Evolutionary conservation across 768 basidiomycete species (phyloP).

Genomic region (Butyriboletus loyo): DNA sequence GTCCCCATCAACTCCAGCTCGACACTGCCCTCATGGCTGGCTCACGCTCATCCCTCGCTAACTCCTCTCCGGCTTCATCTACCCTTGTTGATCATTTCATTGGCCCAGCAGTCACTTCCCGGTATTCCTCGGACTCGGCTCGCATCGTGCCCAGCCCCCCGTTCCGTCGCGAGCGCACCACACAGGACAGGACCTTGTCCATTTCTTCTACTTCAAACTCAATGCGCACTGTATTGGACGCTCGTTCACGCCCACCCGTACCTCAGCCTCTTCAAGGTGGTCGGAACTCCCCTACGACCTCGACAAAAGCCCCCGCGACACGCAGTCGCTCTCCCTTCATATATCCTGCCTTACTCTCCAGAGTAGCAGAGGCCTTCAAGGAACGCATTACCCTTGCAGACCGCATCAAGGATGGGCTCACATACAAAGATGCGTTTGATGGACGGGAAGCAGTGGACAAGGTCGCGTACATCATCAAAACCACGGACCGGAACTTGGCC

Average conservation of each 20-base stretch:
- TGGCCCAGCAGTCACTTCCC: conserved; percentile 26
- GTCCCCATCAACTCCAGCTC: conserved; percentile 55
- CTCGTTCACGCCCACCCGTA: conserved; percentile 35
- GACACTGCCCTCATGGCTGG: conserved; percentile 47
- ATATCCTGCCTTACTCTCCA: conserved; percentile 94
- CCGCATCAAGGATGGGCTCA: conserved; percentile 89
- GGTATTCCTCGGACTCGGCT: conserved; percentile 71
- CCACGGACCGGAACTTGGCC: conserved; percentile 94
- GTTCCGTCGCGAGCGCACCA: conserved; percentile 56
- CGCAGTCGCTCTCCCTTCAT: conserved; percentile 67
- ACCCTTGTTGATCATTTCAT: conserved; percentile 35
- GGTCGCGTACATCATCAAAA: conserved; percentile 97
- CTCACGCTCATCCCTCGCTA: conserved; percentile 41
- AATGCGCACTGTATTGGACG: conserved; percentile 44
- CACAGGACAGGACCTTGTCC: conserved; percentile 73
- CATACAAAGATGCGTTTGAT: conserved; percentile 95
- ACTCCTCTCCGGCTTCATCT: conserved; percentile 45
- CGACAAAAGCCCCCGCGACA: conserved; percentile 35
- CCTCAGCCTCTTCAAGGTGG: conserved; percentile 37
- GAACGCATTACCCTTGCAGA: conserved; percentile 75
- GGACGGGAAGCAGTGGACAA: conserved; percentile 97
- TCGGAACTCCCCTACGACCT: conserved; percentile 35
- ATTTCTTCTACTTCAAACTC: conserved; percentile 62
- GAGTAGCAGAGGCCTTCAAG: conserved; percentile 91
- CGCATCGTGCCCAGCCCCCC: conserved; percentile 53